These are phyloP conservation scores for Plasmodium fragile DNA, from an alignment of 169 alveolate species.

Conservation along the genomic window DNA sequence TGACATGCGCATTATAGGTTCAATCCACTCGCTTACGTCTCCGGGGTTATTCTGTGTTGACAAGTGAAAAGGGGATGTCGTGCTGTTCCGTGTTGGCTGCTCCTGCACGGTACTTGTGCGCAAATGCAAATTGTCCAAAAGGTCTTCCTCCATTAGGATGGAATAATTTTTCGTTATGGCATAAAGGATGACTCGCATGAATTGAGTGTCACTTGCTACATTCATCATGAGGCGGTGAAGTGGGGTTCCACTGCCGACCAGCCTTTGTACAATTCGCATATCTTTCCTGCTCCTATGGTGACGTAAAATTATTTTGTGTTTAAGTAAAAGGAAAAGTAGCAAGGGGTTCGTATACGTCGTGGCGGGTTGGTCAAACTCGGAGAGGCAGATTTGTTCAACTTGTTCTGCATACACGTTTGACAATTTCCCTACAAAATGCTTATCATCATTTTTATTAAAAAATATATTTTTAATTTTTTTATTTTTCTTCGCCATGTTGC, in stretches of 20 bases:
- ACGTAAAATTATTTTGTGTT: slow-evolving; percentile 21
- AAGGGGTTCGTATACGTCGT: slow-evolving; percentile 37
- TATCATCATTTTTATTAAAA: slow-evolving; percentile 20
- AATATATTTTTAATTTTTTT: slow-evolving; percentile 5
- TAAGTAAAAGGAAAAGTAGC: slow-evolving; percentile 45
- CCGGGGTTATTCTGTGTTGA: background rate
- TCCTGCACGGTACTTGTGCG: slow-evolving; percentile 1
- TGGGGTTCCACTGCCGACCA: background rate
- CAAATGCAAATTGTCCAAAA: slow-evolving; percentile 22
- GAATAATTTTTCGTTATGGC: slow-evolving; percentile 33
- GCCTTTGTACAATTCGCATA: background rate
- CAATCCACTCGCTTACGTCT: background rate
- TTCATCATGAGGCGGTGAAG: background rate
- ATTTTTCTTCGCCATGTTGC: background rate
- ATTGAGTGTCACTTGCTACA: background rate
- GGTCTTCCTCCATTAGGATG: slow-evolving; percentile 1
- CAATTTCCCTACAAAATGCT: slow-evolving; percentile 1
- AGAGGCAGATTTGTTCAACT: slow-evolving; percentile 9
- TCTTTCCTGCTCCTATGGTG: slow-evolving; percentile 24
- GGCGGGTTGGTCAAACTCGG: background rate
- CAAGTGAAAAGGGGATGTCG: background rate
- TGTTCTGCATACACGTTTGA: background rate
- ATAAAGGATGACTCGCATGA: slow-evolving; percentile 4
- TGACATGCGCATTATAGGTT: background rate
- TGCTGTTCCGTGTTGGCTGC: background rate